Base-by-base conservation (phyloP, 2,329 filamentous ascomycete species). In the Calonectria leucothoes region DNA sequence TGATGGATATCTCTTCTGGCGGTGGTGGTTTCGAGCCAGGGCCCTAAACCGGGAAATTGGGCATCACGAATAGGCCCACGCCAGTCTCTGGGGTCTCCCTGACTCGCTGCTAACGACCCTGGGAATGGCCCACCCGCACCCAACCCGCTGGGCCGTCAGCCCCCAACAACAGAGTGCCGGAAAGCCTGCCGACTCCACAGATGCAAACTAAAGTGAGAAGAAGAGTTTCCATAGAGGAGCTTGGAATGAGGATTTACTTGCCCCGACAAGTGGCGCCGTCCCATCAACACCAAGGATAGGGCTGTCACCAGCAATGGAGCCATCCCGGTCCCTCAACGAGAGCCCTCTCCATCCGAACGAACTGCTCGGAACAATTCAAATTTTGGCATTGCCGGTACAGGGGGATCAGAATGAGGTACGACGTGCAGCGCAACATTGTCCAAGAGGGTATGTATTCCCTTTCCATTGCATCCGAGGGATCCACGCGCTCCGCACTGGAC, bases 141-240 rank as follows among this genome's bases (percentile, higher is more conserved):
- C 78, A 80, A 77, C 65, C 75, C 78, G 76, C 78, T 80, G 78
- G 78, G 78, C 77, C 78, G 77, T 77, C 73, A 74, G 76, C 72
- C 78, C 77, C 76, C 77, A 77, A 76, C 75, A 73, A 77, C 75
- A 81, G 80, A 82, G 75, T 80, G 76, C 82, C 81, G 81, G 80
- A 80, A 79, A 74, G 73, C 75, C 75, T 77, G 74, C 81, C 79
- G 77, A 80, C 79, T 79, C 81, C 81, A 81, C 79, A 77, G 69
- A 72, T 69, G 70, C 70, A 72, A 68, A 72, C 70, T 64, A 72
- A 72, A 72, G 55, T 66, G 52, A 57, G 52, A 33, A 55, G 52
- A 73, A 74, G 72, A 73, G 64, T 66, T 74, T 70, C 70, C 66
- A 65, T 73, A 57, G 59, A 68, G 55, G 52, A 39, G 49, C 25